phyloP scores from a whole-genome alignment of 2,329 filamentous ascomycete species.

The Pestalotiopsis fici region DNA sequence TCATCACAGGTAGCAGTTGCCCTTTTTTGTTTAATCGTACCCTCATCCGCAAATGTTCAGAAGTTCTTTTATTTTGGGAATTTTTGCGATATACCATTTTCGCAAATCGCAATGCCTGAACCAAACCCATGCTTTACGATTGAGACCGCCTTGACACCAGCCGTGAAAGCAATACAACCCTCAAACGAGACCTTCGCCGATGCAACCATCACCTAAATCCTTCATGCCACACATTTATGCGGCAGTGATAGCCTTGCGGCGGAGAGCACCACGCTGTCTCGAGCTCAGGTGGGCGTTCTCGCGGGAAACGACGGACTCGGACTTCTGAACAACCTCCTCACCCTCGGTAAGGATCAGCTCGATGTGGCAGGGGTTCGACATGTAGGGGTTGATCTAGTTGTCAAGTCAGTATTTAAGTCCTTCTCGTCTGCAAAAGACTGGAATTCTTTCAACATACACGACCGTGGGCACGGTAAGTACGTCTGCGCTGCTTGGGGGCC shows the following conservation, averaged over 20 bases:
- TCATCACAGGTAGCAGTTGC: constrained; percentile 8
- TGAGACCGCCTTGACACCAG: constrained; percentile 36
- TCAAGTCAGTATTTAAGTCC: constrained; percentile 26
- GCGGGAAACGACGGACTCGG: constrained; percentile 65
- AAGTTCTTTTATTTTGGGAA: constrained; percentile 11
- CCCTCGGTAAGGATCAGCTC: constrained; percentile 99
- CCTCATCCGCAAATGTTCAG: constrained; percentile 8
- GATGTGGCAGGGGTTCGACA: constrained; percentile 99
- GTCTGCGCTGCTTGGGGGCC: constrained; percentile 97
- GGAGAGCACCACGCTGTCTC: constrained; percentile 82
- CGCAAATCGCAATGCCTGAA: constrained; percentile 34
- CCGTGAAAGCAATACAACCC: constrained; percentile 35
- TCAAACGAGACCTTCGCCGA: constrained; percentile 22
- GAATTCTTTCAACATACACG: constrained; percentile 70
- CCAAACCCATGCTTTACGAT: constrained; percentile 36
- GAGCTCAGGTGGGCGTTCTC: constrained; percentile 71
- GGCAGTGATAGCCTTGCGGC: constrained; percentile 65
- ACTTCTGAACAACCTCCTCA: constrained; percentile 95
- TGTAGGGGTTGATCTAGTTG: constrained; percentile 96
- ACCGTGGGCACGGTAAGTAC: constrained; percentile 99
- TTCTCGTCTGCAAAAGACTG: background rate
- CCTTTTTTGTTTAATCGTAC: background rate
- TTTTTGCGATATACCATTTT: constrained; percentile 10
- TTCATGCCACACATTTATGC: constrained; percentile 46
- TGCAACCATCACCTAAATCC: constrained; percentile 22